Evolutionary conservation across 2,329 filamentous ascomycete species (phyloP).

Genomic region (Botryotinia narcissicola): DNA sequence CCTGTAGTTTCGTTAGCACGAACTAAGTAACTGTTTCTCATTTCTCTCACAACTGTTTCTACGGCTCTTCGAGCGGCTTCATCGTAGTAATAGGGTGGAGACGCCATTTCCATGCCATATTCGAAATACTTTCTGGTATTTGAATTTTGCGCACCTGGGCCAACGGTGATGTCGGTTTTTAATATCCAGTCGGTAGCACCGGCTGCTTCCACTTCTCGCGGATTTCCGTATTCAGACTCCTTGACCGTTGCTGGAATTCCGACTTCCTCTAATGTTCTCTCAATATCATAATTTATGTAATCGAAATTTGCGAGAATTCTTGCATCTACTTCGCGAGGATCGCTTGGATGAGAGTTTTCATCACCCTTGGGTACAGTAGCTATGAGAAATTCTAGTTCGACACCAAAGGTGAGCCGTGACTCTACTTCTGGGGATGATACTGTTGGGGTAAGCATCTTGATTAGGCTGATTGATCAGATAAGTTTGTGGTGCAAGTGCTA

Average conservation of each 20-base stretch:
- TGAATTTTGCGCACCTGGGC: background rate
- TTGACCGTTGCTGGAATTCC: background rate
- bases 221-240: fast-evolving
- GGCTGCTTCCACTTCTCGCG: background rate
- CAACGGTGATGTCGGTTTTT: background rate
- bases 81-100: constrained; percentile 8
- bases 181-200: background rate
- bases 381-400: constrained; percentile 11
- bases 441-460: background rate
- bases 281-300: background rate
- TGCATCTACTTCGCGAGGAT: background rate
- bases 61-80: background rate
- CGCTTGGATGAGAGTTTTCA: background rate
- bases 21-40: constrained; percentile 26
- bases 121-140: background rate
- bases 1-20: constrained; percentile 31
- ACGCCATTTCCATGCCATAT: background rate
- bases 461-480: background rate
- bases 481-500: background rate
- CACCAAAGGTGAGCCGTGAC: constrained; percentile 2
- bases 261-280: background rate
- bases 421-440: background rate
- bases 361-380: background rate
- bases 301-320: background rate
- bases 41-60: constrained; percentile 20